phyloP scores from a whole-genome alignment of 73 alveolate species.

The Tetrahymena borealis region DNA sequence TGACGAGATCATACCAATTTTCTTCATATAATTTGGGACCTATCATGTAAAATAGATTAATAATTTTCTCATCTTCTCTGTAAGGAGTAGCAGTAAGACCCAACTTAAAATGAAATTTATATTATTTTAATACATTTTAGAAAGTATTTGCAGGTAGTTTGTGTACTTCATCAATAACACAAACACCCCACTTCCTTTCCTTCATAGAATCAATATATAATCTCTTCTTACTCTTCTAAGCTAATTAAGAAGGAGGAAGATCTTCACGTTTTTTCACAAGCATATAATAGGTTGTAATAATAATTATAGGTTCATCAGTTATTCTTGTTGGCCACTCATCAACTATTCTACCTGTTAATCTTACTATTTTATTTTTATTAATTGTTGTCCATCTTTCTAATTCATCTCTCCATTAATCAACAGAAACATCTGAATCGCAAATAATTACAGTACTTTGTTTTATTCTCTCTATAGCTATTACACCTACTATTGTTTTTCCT shows the following conservation, averaged over 20 bases:
- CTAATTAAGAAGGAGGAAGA: constrained; percentile 10
- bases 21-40: constrained; percentile 81
- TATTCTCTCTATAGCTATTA: constrained; percentile 52
- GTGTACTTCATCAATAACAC: constrained; percentile 77
- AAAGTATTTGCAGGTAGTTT: constrained; percentile 64
- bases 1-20: constrained; percentile 67
- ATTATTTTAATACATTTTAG: constrained; percentile 36
- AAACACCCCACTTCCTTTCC: constrained; percentile 61
- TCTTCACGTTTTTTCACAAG: background rate
- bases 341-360: constrained; percentile 52
- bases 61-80: constrained; percentile 62
- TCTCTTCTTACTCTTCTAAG: constrained; percentile 37
- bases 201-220: constrained; percentile 29
- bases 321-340: constrained; percentile 47
- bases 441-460: constrained; percentile 63
- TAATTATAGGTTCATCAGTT: constrained; percentile 49
- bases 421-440: constrained; percentile 56
- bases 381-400: constrained; percentile 34
- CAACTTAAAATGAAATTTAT: constrained; percentile 60
- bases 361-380: constrained; percentile 29
- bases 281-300: constrained; percentile 51
- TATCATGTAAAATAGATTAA: constrained; percentile 56
- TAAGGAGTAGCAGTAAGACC: constrained; percentile 77
- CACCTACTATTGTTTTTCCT: constrained; percentile 77
- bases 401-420: constrained; percentile 42